phyloP scores from a whole-genome alignment of 805 yeast genomes.

The Brettanomyces nanus region DNA sequence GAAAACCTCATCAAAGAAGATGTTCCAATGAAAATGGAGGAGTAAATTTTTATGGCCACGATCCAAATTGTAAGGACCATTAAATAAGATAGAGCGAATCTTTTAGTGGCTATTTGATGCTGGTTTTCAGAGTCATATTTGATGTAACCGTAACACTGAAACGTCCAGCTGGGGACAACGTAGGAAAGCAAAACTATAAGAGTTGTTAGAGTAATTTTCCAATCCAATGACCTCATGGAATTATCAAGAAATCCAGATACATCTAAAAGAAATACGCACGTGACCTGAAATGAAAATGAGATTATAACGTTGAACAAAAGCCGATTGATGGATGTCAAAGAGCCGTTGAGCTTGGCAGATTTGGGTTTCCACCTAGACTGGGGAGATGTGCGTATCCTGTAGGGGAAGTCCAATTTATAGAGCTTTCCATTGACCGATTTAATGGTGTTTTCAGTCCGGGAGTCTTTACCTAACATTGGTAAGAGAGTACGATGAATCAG shows the following conservation, averaged over 20 bases:
- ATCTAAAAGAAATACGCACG: conserved; percentile 23
- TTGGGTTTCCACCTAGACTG: no score
- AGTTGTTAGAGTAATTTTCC: conserved; percentile 31
- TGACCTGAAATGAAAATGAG: conserved; percentile 22
- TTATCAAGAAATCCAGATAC: conserved; percentile 17
- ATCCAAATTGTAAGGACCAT: conserved; percentile 14
- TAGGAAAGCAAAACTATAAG: conserved; percentile 33
- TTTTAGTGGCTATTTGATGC: conserved; percentile 7
- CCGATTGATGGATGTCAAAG: no score
- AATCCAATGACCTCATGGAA: conserved; percentile 25
- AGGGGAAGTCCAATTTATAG: conserved; percentile 1
- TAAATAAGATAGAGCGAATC: conserved; percentile 3
- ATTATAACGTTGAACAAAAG: conserved; percentile 16
- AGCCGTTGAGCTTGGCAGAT: no score
- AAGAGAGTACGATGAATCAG: background rate
- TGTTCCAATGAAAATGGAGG: background rate
- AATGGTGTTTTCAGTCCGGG: background rate
- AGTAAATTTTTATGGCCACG: conserved; percentile 19
- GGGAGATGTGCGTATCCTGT: conserved; percentile 1
- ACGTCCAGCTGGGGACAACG: conserved; percentile 34
- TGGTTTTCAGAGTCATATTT: no score
- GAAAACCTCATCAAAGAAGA: conserved; percentile 6
- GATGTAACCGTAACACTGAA: conserved; percentile 6
- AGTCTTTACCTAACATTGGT: background rate
- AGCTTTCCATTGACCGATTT: background rate